Base-by-base conservation (phyloP, 2,329 filamentous ascomycete species). In the Lachnellula subtilissima region DNA sequence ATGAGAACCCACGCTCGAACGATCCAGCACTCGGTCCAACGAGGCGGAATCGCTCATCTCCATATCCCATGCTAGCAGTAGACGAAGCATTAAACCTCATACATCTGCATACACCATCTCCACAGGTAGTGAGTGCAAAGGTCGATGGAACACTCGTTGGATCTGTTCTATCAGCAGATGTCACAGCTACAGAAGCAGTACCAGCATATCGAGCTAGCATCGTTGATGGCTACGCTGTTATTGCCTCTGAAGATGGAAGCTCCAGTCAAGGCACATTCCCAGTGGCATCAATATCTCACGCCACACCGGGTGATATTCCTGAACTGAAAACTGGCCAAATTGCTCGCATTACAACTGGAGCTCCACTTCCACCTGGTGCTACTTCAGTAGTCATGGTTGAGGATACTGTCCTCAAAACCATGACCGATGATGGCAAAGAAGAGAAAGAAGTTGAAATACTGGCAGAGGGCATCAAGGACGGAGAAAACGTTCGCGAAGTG, bases 331-430 rank as follows among this genome's bases (percentile, higher is more conserved):
- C 83, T 36, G 91, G 92, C 0, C 81, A 91, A 61, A 86, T 97
- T 52, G 88, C 93, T 0, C 82, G 94, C 48, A 96, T 99, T 64
- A 99, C 94, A 0, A 99, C 94, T 0, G 94, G 94, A 0, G 94
- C 94, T 5, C 93, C 94, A 11, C 75, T 99, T 0, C 94, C 94
- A 1, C 85, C 86, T 0, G 91, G 92, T 0, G 91, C 94, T 2
- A 96, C 90, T 25, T 87, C 93, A 0, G 92, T 99, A 5, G 87
- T 97, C 48, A 97, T 95, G 91, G 94, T 99, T 0, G 94, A 99
- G 74, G 94, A 97, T 67, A 99, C 94, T 0, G 74, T 86, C 0
- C 76, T 99, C 4, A 84, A 82, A 58, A 85, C 82, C 1, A 84
- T 83, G 72, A 94, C 91, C 0, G 85, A 88, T 0, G 89, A 96